phyloP scores from a whole-genome alignment of 148 eudicot genomes.

The Rhododendron griersonianum region DNA sequence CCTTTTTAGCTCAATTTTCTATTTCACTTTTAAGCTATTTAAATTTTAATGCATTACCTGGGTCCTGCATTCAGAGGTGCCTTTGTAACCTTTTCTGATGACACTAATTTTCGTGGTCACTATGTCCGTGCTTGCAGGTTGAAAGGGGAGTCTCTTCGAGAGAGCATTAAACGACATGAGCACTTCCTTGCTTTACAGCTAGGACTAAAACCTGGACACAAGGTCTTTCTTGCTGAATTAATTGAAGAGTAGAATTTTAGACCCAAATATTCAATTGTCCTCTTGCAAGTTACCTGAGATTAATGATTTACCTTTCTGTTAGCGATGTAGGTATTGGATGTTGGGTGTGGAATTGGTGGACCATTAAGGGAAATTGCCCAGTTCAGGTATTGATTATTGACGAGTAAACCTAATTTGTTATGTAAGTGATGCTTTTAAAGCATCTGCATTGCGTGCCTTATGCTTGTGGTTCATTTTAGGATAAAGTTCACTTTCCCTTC shows the following conservation, averaged over 20 bases:
- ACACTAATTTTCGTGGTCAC: background rate
- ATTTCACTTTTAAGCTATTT: background rate
- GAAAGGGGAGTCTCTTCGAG: constrained; percentile 92
- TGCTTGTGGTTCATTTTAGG: background rate
- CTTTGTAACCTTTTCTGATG: background rate
- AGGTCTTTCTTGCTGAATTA: constrained; percentile 37
- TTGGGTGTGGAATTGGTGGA: constrained; percentile 9
- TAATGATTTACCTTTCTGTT: background rate
- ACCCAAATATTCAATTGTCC: background rate
- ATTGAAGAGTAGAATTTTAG: background rate
- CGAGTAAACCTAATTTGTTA: background rate
- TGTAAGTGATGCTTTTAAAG: background rate
- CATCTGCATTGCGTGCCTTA: background rate
- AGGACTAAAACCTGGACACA: constrained; percentile 77
- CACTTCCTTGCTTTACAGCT: constrained; percentile 96
- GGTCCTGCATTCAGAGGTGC: background rate
- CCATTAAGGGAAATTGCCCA: constrained; percentile 3
- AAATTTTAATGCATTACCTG: background rate
- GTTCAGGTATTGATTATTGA: background rate
- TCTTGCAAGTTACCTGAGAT: background rate
- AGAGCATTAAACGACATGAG: constrained; percentile 95
- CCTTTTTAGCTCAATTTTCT: background rate
- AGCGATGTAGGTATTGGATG: background rate
- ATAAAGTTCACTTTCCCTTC: background rate
- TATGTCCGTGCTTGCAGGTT: constrained; percentile 41